Evolutionary conservation across 2,329 filamentous ascomycete genomes (phyloP).

Genomic region (Chalaropsis thielavioides): DNA sequence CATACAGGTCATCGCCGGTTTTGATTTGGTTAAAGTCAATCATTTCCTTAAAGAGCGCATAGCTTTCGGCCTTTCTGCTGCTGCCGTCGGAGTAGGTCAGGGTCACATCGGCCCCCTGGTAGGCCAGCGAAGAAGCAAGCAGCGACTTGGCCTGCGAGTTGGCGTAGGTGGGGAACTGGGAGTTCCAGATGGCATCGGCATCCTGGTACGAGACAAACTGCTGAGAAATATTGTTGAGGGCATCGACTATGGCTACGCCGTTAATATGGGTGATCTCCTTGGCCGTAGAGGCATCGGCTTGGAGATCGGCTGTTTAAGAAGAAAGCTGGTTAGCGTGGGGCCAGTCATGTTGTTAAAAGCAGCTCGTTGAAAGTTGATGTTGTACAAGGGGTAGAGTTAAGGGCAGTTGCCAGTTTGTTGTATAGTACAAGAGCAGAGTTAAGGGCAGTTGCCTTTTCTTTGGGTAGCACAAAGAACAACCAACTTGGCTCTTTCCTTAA

Average conservation of each 20-base stretch:
- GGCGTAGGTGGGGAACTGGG: slow-evolving; percentile 25
- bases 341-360: neutral
- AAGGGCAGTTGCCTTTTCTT: neutral
- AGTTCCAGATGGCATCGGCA: slow-evolving; percentile 26
- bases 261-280: slow-evolving; percentile 22
- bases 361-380: neutral
- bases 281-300: slow-evolving; percentile 15
- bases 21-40: slow-evolving; percentile 24
- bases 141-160: slow-evolving; percentile 19
- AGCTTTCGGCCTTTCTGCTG: slow-evolving; percentile 23
- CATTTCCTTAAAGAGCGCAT: slow-evolving; percentile 20
- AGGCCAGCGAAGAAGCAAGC: slow-evolving; percentile 23
- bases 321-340: neutral
- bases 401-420: neutral
- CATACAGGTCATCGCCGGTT: slow-evolving; percentile 27
- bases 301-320: slow-evolving; percentile 11
- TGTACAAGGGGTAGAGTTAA: neutral
- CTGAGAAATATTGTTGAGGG: slow-evolving; percentile 20
- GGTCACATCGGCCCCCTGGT: slow-evolving; percentile 25
- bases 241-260: slow-evolving; percentile 21
- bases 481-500: neutral
- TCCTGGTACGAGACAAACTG: slow-evolving; percentile 21
- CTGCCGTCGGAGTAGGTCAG: slow-evolving; percentile 28
- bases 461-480: neutral
- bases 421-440: neutral